Base-by-base conservation (phyloP, 2,329 filamentous ascomycete genomes). In the Parastagonospora avenae region DNA sequence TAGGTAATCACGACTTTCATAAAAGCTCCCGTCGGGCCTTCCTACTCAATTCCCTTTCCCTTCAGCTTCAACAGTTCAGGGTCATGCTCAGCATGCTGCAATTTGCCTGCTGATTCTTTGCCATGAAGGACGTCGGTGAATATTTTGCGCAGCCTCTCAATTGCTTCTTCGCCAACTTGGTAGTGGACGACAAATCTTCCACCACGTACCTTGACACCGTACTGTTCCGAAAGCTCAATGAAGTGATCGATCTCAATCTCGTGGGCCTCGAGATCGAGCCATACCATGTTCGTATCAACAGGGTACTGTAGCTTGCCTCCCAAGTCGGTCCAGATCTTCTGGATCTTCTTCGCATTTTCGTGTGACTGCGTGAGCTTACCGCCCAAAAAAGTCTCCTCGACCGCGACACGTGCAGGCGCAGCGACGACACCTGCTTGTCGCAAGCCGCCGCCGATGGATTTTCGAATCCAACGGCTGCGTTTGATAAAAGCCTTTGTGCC, bases 271-370 rank as follows among this genome's bases (percentile, higher is more conserved):
- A 94, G 76, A 70, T 95, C 87, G 50, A 95, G 67, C 91, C 90
- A 96, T 30, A 91, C 85, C 90, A 96, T 95, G 75, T 96, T 96
- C n/a, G 91, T 95, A 67, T 96, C 87, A 1, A 89, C 87, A 0
- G 89, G 87, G 52, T 87, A 80, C 15, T 80, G 74, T 49, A 91
- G 74, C 73, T 82, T 84, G 1, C 91, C 91, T 4, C 91, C 91
- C 44, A 86, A 77, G 12, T 75, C 76, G 4, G 78, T 82, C 91
- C 91, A 96, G 57, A 89, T 72, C 29, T 79, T 75, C 24, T 81
- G 85, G 19, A 92, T 78, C 60, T 77, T 77, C 70, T 82, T 82
- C 2, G 90, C 89, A 28, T 81, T 82, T 40, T 76, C 74, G 71
- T 93, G 89, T 8, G 82, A 83, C 42, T 77, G 76, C 28, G 75